phyloP scores from a whole-genome alignment of 2,329 filamentous ascomycete genomes.

The Bimuria novae-zelandiae region DNA sequence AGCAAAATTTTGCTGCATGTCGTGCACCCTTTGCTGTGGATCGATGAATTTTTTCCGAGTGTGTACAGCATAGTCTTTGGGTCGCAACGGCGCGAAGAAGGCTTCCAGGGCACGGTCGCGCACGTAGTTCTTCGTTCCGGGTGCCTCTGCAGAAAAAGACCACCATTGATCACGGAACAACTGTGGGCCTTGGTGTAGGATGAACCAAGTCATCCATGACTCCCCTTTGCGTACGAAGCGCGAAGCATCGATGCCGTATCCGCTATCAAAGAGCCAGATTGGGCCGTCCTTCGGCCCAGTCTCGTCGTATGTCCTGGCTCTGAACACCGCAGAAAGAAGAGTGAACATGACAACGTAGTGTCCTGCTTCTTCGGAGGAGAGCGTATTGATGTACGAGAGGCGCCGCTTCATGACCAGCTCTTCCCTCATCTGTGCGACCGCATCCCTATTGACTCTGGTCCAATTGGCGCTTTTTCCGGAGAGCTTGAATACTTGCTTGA shows the following conservation, averaged over 20 bases:
- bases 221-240: constrained; percentile 30
- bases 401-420: constrained; percentile 24
- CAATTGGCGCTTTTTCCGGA: too few species aligned
- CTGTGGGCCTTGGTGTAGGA: constrained; percentile 35
- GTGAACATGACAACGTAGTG: constrained; percentile 40
- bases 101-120: constrained; percentile 30
- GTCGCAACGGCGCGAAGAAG: constrained; percentile 23
- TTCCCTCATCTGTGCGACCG: constrained; percentile 24
- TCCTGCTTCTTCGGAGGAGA: too few species aligned
- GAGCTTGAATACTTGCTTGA: too few species aligned
- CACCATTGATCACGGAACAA: constrained; percentile 43
- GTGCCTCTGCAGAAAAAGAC: too few species aligned
- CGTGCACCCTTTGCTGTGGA: constrained; percentile 22
- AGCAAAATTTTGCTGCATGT: too few species aligned
- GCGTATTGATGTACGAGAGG: constrained; percentile 26
- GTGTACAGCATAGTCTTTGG: too few species aligned
- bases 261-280: constrained; percentile 32
- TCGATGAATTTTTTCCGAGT: constrained; percentile 23
- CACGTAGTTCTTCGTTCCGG: constrained; percentile 37
- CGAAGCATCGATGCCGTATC: constrained; percentile 30
- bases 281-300: constrained; percentile 5
- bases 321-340: constrained; percentile 18
- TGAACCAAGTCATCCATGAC: constrained; percentile 41
- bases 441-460: too few species aligned
- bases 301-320: constrained; percentile 18